Conservation (phyloP, 805 yeast species). For the Candida alai region DNA sequence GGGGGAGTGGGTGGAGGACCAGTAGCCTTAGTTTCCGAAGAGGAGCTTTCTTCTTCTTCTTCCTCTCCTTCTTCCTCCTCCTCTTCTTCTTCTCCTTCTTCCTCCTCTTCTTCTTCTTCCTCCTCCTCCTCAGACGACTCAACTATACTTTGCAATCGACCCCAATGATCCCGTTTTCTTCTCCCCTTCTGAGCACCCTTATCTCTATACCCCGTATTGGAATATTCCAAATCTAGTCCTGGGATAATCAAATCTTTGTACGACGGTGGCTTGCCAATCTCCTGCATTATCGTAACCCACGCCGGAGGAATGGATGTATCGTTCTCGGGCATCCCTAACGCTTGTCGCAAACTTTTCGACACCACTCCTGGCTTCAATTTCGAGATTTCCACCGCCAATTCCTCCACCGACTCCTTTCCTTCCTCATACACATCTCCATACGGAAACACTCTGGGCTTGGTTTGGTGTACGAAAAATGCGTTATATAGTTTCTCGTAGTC, state of each 20-base stretch:
- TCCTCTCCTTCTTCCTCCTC: constrained; percentile 38
- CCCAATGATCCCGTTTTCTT: constrained; percentile 26
- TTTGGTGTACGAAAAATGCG: constrained; percentile 81
- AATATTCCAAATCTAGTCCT: constrained; percentile 35
- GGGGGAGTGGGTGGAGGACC: too few relatives aligned
- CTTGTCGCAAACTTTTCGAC: constrained; percentile 57
- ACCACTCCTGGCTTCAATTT: constrained; percentile 64
- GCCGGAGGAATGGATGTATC: constrained; percentile 56
- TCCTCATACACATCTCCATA: constrained; percentile 82
- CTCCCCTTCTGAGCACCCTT: constrained; percentile 11
- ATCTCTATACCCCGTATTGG: constrained; percentile 31
- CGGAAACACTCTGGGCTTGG: constrained; percentile 61
- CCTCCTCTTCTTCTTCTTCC: constrained; percentile 44
- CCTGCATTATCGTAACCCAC: constrained; percentile 70
- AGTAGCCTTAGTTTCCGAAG: too few relatives aligned
- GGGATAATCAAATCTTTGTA: constrained; percentile 64
- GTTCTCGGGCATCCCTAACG: constrained; percentile 60
- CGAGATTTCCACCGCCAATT: constrained; percentile 27
- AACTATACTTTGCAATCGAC: constrained; percentile 28
- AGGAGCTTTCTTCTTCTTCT: background rate
- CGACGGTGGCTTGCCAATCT: constrained; percentile 79
- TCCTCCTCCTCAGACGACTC: constrained; percentile 25
- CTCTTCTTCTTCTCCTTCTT: constrained; percentile 42
- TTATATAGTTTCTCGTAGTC: constrained; percentile 79
- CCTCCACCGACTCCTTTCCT: constrained; percentile 56